Evolutionary conservation across 441 rosid species (phyloP), one percentile per base, ranked within the genome.

Genomic region (Sinapis alba): DNA sequence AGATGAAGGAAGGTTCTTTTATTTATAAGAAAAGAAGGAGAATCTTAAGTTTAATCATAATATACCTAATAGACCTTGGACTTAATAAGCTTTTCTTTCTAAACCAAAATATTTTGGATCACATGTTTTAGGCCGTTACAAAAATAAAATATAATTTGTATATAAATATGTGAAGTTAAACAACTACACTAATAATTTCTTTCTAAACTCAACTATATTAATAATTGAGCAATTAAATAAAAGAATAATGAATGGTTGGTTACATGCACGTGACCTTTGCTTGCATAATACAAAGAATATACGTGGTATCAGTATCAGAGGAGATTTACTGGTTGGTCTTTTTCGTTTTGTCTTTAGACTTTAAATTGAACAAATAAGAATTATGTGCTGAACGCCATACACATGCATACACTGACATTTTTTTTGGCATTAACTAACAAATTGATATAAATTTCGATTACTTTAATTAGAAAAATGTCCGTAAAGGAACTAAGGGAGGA

Each of bases 201-300:
- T n/a, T n/a, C n/a, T n/a, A n/a, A n/a, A n/a, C n/a, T n/a, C n/a
- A n/a, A 21, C 5, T 54, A 21, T 54, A 21, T 54, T 43, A 43
- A 15, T 56, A 11, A 57, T 5, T 12, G 61, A 23, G 16, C 23
- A 23, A 21, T 57, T 19, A 57, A 12, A 57, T 2, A 24, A 26
- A 57, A 24, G 28, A 24, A 24, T 57, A 24, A 16, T 32, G 43
- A 30, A 61, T 61, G n/a, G 43, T 30, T 30, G 65, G 65, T 30
- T 30, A 61, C 15, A 63, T 36, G 51, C 67, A 62, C 67, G 51
- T 36, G 67, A 62, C 67, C 53, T 63, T 36, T 63, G 68, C 27
- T 30, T 61, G 65, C 45, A 63, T 38, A 20, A 36, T 12, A 36
- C 67, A 36, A 18, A 62, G 43, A 38, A 13, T 20, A 53, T 21